A percentile compares a stretch with the other conserved stretches of the same genome.
These are phyloP conservation scores for Chlorella sp. DNA, from an alignment of 139 green algal species.

Conservation along the genomic window DNA sequence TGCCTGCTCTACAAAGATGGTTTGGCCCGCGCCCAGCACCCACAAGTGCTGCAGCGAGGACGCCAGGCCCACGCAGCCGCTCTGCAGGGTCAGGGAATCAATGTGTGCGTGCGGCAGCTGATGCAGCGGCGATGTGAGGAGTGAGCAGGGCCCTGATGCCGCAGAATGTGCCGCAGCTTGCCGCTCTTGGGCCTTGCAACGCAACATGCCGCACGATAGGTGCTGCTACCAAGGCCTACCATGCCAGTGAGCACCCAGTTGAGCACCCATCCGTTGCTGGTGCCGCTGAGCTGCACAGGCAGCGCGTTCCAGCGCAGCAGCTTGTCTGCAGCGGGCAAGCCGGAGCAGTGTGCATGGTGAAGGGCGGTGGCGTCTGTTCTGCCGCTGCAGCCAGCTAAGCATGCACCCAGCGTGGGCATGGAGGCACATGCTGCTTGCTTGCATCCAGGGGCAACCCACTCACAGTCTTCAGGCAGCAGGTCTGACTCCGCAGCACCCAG, in stretches of 20 bases:
- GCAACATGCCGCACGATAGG: no score
- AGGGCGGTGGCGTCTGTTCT: not conserved
- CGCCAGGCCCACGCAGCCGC: conserved; percentile 11
- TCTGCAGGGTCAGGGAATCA: conserved; percentile 1
- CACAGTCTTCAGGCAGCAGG: not conserved
- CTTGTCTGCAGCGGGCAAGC: not conserved
- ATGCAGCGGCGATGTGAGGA: no score
- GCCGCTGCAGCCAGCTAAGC: not conserved
- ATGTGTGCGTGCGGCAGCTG: no score
- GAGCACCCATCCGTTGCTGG: not conserved
- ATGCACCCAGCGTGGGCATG: not conserved
- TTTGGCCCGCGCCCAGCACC: conserved; percentile 12
- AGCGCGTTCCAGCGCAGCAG: conserved; percentile 10
- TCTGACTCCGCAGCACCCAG: conserved; percentile 3
- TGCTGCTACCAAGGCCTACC: not conserved
- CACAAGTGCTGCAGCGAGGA: not conserved
- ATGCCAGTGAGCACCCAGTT: conserved; percentile 7
- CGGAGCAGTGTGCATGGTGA: not conserved
- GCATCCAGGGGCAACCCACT: not conserved
- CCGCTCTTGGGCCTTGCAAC: no score
- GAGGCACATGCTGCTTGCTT: not conserved
- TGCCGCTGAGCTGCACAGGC: not conserved
- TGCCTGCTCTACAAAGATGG: not conserved
- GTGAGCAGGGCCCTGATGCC: no score
- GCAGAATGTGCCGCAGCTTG: no score